phyloP scores from a whole-genome alignment of 2,329 filamentous ascomycete genomes.

The Macroventuria anomochaeta region DNA sequence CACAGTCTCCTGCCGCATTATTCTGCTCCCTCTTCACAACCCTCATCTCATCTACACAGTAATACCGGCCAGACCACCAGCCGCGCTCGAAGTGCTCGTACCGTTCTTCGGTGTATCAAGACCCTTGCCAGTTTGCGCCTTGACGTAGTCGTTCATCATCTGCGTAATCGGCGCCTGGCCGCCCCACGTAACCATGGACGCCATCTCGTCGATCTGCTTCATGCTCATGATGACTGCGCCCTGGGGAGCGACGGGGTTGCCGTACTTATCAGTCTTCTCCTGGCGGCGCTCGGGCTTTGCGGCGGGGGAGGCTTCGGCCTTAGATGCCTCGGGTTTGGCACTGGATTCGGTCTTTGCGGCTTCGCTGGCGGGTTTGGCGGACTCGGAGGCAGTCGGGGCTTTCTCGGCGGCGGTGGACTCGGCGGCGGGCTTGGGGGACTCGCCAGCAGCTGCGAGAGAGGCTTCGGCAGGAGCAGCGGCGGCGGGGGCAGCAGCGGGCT shows the following conservation, averaged over 20 bases:
- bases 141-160: constrained; percentile 47
- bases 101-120: constrained; percentile 10
- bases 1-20: constrained; percentile 10
- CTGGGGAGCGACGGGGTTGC: constrained; percentile 24
- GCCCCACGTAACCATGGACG: constrained; percentile 31
- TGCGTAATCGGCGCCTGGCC: constrained; percentile 40
- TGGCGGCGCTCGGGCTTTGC: constrained; percentile 30
- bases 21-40: neutral
- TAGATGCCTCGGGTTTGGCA: constrained; percentile 10
- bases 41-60: neutral
- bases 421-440: constrained; percentile 2
- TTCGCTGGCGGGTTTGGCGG: constrained; percentile 4
- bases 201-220: constrained; percentile 46
- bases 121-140: constrained; percentile 32
- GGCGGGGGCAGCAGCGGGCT: constrained; percentile 6
- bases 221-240: constrained; percentile 44
- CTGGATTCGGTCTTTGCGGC: neutral
- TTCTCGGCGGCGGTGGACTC: constrained; percentile 14
- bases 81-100: constrained; percentile 4
- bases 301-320: constrained; percentile 14
- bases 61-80: constrained; percentile 1
- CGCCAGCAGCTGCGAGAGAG: constrained; percentile 6
- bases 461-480: neutral
- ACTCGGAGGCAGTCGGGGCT: neutral
- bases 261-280: constrained; percentile 30